These are phyloP conservation scores for Geotrichum candidum DNA, from an alignment of 1,139 yeast species.

Conservation along the genomic window DNA sequence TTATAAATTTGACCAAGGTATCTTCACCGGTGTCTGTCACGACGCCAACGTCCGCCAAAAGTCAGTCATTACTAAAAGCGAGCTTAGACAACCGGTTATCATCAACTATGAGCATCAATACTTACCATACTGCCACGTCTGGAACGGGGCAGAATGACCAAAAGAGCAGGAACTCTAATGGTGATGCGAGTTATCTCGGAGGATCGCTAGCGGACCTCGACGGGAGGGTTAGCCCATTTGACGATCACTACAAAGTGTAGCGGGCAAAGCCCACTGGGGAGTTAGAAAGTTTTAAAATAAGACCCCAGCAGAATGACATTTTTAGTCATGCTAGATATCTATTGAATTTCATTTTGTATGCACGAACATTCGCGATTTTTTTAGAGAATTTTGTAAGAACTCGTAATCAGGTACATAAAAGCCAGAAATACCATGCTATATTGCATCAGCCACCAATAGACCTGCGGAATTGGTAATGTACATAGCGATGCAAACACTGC, in stretches of 20 bases:
- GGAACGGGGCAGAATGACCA: conserved; percentile 4
- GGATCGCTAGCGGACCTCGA: conserved; percentile 12
- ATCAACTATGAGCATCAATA: not conserved
- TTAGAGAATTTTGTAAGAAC: too few species aligned
- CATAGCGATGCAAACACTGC: too few species aligned
- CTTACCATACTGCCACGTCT: conserved; percentile 9
- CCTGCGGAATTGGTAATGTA: too few species aligned
- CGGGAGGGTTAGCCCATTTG: conserved; percentile 15
- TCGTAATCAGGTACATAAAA: too few species aligned
- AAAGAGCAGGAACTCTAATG: not conserved
- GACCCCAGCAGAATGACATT: not conserved
- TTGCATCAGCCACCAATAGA: too few species aligned
- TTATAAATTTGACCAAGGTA: conserved; percentile 1
- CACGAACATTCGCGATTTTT: too few species aligned
- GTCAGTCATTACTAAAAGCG: not conserved
- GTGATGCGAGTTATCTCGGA: not conserved
- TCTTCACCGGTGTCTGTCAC: not conserved
- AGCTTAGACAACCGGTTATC: not conserved
- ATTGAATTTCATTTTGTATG: not conserved
- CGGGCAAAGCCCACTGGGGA: too few species aligned
- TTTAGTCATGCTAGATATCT: not conserved
- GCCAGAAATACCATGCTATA: too few species aligned
- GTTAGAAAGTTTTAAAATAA: not conserved
- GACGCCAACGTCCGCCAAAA: not conserved
- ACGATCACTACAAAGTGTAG: conserved; percentile 13